Base-by-base conservation (phyloP, 2,329 filamentous ascomycete genomes). In the Venturia aucupariae region DNA sequence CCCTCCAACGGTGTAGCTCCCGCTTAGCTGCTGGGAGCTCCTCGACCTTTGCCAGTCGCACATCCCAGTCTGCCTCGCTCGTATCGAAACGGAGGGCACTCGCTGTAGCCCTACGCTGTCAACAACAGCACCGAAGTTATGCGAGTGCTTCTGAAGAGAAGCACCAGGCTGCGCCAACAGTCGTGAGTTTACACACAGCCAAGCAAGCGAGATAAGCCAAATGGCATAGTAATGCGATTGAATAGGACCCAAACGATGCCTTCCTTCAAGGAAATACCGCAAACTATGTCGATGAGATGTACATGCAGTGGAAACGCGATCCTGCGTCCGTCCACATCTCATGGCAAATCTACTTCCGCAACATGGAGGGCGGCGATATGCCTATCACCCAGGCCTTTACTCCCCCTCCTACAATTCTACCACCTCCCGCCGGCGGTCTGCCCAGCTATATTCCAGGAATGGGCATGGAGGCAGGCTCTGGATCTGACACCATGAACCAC, bases 241-340 rank as follows among this genome's bases (percentile, higher is more conserved):
- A 15, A 74, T 30, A 85, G 83, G 91, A 96, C 75, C 86, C 92
- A 69, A 96, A 90, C 77, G 94, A 99, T 79, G 96, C 88, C 80
- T 99, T 99, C 83, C 85, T 99, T 67, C 90, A 92, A 68, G 94
- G 94, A 70, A 97, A 90, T 82, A 94, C 93, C 67, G 94, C 94
- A 78, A 97, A 96, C 81, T 99, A 99, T 81, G 91, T 99, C 75
- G 94, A 99, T 78, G 94, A 97, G 82, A 99, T 99, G 94, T 99
- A 99, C 79, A 82, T 97, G 81, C 87, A 92, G 75, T 99, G 94
- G 94, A 96, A 93, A 80, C 83, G 90, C 68, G 92, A 99, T 72
- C 92, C 94, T 62, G 84, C 86, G 72, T 96, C 90, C 74, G 94
- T 99, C 66, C 94, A 99, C 79, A 84, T 96, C 72, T 99, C 94